Evolutionary conservation across 345 rosid genomes (phyloP).

Genomic region (Corchorus olitorius): DNA sequence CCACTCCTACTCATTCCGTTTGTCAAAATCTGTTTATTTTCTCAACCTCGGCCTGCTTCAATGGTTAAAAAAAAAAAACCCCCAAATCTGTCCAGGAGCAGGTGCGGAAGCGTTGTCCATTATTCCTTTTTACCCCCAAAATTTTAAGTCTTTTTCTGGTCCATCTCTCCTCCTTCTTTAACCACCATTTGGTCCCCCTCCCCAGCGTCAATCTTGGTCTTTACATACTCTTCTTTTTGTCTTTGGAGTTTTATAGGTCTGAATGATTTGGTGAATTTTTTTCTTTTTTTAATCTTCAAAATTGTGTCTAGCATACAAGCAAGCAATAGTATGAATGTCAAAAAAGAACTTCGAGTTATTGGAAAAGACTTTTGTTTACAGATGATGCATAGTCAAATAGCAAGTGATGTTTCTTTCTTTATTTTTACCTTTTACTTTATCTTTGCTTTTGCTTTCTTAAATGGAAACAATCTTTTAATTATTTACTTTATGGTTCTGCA

Average conservation of each 20-base stretch:
- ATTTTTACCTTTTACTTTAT: slow-evolving; percentile 15
- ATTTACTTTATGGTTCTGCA: slow-evolving; percentile 26
- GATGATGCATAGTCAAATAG: slow-evolving; percentile 42
- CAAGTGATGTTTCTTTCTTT: slow-evolving; percentile 34
- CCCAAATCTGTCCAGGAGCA: slow-evolving; percentile 30
- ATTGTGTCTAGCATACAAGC: slow-evolving; percentile 43
- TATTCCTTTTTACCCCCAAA: neutral
- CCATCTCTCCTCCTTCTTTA: slow-evolving; percentile 18
- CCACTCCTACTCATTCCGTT: slow-evolving; percentile 16
- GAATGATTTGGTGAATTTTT: slow-evolving; percentile 30
- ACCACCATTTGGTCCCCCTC: slow-evolving; percentile 26
- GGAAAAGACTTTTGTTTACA: slow-evolving; percentile 30
- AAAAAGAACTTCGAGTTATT: slow-evolving; percentile 18
- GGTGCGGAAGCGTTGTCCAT: slow-evolving; percentile 81
- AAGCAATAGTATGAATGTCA: slow-evolving; percentile 35
- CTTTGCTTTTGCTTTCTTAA: slow-evolving; percentile 18
- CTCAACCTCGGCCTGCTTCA: slow-evolving; percentile 83
- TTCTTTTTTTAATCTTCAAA: neutral
- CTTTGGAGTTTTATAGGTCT: slow-evolving; percentile 30
- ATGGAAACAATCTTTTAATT: slow-evolving; percentile 22
- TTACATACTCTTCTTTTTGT: slow-evolving; percentile 13
- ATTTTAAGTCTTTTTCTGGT: slow-evolving; percentile 8
- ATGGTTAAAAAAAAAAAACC: slow-evolving; percentile 20
- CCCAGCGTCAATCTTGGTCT: slow-evolving; percentile 31
- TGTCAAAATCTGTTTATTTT: slow-evolving; percentile 23